Conservation (phyloP, 1,284 basidiomycete species). For the Apiotrichum laibachii region DNA sequence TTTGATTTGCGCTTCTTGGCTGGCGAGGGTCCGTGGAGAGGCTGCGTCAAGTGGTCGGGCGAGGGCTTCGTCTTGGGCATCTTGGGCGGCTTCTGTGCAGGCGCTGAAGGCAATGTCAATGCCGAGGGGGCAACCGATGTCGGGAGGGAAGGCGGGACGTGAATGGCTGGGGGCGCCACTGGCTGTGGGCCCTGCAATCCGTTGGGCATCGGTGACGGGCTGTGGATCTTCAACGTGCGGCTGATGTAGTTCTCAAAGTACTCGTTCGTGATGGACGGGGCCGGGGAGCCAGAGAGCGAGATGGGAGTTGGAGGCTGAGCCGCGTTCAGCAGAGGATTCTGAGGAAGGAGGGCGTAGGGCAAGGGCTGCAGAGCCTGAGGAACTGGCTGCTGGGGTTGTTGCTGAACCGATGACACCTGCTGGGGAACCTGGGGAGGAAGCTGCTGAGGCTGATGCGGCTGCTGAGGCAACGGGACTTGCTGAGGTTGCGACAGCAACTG, state of each 20-base stretch:
- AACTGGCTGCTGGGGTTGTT: neutral
- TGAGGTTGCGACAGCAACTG: no score
- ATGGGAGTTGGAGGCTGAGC: constrained; percentile 18
- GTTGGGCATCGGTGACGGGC: constrained; percentile 11
- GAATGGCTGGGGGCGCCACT: neutral
- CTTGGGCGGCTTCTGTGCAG: neutral
- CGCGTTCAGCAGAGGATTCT: neutral
- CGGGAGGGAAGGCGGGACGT: neutral
- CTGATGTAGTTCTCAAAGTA: constrained; percentile 24
- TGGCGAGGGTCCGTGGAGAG: constrained; percentile 32
- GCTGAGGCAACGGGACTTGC: neutral
- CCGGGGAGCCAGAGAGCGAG: constrained; percentile 11
- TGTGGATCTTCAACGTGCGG: constrained; percentile 15
- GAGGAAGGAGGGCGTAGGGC: constrained; percentile 23
- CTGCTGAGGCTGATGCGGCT: neutral
- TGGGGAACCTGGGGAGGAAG: neutral
- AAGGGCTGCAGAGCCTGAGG: constrained; percentile 2
- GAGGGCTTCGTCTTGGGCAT: constrained; percentile 12
- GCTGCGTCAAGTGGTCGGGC: constrained; percentile 27
- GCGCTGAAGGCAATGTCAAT: neutral
- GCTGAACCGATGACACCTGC: no score
- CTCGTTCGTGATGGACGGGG: constrained; percentile 8
- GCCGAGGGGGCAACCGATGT: neutral
- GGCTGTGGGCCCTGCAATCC: neutral
- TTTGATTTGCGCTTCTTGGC: constrained; percentile 28